Percentiles rank a stretch among this genome's conserved stretches.
These are phyloP conservation scores for Saprolegnia parasitica DNA, from an alignment of 352 stramenopile species.

Conservation along the genomic window DNA sequence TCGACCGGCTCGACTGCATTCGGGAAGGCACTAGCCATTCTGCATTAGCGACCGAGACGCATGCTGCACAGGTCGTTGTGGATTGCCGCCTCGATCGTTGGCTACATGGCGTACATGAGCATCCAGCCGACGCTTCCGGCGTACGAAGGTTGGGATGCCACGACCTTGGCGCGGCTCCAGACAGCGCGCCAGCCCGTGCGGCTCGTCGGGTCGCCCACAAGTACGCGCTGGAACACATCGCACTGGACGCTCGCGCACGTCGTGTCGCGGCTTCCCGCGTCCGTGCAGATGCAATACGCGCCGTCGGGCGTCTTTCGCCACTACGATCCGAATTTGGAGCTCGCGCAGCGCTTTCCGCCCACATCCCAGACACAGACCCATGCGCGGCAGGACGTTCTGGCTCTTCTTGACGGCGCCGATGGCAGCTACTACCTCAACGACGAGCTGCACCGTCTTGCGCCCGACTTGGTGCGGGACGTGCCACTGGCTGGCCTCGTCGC, in stretches of 20 bases:
- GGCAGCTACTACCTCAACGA: constrained; percentile 24
- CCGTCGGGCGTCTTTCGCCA: constrained; percentile 11
- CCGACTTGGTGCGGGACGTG: constrained; percentile 8
- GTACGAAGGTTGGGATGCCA: no score
- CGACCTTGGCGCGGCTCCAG: background rate
- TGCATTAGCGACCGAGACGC: no score
- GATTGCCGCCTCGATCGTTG: no score
- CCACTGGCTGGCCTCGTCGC: background rate
- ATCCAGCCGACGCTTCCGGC: no score
- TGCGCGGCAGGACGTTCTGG: background rate
- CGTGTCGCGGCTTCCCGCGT: background rate
- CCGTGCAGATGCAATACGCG: background rate
- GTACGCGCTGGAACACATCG: constrained; percentile 19
- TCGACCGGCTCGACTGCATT: no score
- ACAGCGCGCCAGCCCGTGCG: background rate
- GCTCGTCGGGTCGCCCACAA: constrained; percentile 9
- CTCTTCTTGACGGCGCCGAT: background rate
- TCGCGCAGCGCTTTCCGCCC: constrained; percentile 1
- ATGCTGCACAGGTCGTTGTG: no score
- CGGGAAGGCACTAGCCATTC: no score
- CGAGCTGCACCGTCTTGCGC: constrained; percentile 6
- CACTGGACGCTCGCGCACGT: constrained; percentile 22
- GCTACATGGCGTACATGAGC: no score
- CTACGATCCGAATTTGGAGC: constrained; percentile 26
- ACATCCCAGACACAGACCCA: background rate